A percentile compares a stretch with the other conserved stretches of the same genome.
phyloP scores from a whole-genome alignment of 306 rosid genomes.

The Prunus salicina region DNA sequence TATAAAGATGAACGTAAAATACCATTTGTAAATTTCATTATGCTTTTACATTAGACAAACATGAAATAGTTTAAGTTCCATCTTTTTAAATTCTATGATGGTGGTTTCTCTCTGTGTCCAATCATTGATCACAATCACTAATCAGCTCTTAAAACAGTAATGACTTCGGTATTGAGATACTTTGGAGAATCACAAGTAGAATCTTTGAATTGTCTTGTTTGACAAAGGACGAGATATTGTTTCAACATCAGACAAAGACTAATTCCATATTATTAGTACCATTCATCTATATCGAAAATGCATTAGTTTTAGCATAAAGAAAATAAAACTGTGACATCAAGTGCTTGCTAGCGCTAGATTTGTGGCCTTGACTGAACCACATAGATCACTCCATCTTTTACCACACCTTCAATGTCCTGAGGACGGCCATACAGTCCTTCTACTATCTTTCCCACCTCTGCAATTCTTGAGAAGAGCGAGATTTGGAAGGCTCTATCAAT shows the following conservation, averaged over 20 bases:
- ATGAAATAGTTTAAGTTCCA: too few relatives aligned
- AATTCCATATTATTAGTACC: background rate
- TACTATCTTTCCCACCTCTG: conserved; percentile 26
- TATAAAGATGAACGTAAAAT: too few relatives aligned
- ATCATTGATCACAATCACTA: too few relatives aligned
- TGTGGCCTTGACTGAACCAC: conserved; percentile 5
- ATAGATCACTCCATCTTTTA: conserved; percentile 33
- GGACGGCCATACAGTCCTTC: conserved; percentile 34
- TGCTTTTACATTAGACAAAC: too few relatives aligned
- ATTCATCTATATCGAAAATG: background rate
- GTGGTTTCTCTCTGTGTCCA: too few relatives aligned
- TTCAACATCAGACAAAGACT: background rate
- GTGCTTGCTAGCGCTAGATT: background rate
- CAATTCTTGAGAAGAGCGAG: conserved; percentile 33
- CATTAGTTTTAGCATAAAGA: background rate
- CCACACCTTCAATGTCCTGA: conserved; percentile 46
- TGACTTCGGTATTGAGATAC: too few relatives aligned
- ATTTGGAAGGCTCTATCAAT: conserved; percentile 18
- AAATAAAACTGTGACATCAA: background rate
- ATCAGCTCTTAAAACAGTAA: too few relatives aligned
- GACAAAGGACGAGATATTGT: background rate
- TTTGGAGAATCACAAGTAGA: too few relatives aligned
- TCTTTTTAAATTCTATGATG: too few relatives aligned
- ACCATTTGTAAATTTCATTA: too few relatives aligned
- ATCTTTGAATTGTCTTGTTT: background rate